Evolutionary conservation across 1,139 yeast species (phyloP).

Genomic region (Candida sojae): DNA sequence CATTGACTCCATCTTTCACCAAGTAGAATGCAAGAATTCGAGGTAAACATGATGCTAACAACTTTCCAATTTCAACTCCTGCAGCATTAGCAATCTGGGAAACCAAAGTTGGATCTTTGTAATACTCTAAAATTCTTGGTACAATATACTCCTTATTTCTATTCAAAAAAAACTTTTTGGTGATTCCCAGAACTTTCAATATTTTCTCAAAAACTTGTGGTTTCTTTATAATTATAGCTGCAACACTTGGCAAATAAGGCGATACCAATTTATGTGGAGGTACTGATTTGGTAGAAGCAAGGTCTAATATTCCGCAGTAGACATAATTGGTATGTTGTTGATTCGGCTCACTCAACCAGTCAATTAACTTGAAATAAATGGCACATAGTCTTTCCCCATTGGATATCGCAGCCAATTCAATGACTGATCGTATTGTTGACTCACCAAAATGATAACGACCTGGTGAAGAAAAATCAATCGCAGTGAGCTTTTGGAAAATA

Average conservation of each 20-base stretch:
- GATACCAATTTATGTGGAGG: constrained; percentile 73
- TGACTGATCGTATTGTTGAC: constrained; percentile 60
- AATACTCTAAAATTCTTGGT: constrained; percentile 71
- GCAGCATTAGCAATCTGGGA: constrained; percentile 51
- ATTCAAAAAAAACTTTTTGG: constrained; percentile 59
- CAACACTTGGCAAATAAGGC: constrained; percentile 78
- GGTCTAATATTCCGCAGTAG: constrained; percentile 53
- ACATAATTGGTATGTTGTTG: constrained; percentile 67
- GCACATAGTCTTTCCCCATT: constrained; percentile 67
- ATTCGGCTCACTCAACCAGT: constrained; percentile 58
- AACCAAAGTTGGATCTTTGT: constrained; percentile 57
- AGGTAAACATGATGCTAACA: constrained; percentile 37
- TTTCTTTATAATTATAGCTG: constrained; percentile 64
- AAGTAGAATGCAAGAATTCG: constrained; percentile 44
- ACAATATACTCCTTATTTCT: constrained; percentile 75
- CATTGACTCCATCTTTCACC: constrained; percentile 44
- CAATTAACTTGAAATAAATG: constrained; percentile 58
- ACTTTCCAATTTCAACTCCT: constrained; percentile 31
- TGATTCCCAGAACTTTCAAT: constrained; percentile 64
- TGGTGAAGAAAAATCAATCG: constrained; percentile 33
- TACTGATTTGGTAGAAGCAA: constrained; percentile 45
- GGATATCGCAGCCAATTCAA: constrained; percentile 58
- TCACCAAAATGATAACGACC: constrained; percentile 52
- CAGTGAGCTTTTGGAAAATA: constrained; percentile 35
- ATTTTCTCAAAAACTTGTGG: constrained; percentile 60